Base-by-base conservation (phyloP, 2,329 filamentous ascomycete species). In the Cryoendolithus antarcticus region DNA sequence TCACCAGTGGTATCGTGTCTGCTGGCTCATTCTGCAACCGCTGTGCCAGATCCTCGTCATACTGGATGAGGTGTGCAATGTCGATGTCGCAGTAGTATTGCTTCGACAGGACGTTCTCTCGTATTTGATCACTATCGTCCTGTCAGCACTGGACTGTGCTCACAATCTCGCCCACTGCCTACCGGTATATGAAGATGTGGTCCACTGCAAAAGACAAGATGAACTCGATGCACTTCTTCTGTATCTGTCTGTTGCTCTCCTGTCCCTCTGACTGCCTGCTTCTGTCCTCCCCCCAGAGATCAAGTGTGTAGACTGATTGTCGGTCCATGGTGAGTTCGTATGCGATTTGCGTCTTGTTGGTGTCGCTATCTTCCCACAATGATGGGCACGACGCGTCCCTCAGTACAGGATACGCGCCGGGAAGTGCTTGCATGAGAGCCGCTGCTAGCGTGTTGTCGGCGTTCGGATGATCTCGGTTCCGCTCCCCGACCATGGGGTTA, bases 41-140 rank as follows among this genome's bases (percentile, higher is more conserved):
- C 61, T 96, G 85, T 21, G 89, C 91, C 44, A 98, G 72, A 60
- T 95, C 86, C 63, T 96, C 89, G 56, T 93, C 91, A 65, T 88
- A 96, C 45, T 82, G 91, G 61, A 96, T 96, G 43, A 98, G 68
- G 60, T 98, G 89, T 45, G 83, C 85, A 52, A 98, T 85, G 60
- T 98, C 88, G 58, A 98, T 76, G 60, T 98, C 89, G 67, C 91
- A 95, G 62, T 81, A 95, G 66, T 86, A 96, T 53, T 88, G 86
- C 60, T 94, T 91, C 32, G 94, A 71, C 1, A 96, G 74, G 6
- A 91, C 86, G 66, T 98, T 98, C 58, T 96, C 86, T 53, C 85
- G 78, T 43, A 98, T 75, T 64, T 96, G 91, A 55, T 96, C 89
- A 74, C 91, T 93, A 52, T 10, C 29, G 2, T 29, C 13, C 2